Evolutionary conservation across 2,329 filamentous ascomycete genomes (phyloP).

Genomic region (Tolypocladium paradoxum): DNA sequence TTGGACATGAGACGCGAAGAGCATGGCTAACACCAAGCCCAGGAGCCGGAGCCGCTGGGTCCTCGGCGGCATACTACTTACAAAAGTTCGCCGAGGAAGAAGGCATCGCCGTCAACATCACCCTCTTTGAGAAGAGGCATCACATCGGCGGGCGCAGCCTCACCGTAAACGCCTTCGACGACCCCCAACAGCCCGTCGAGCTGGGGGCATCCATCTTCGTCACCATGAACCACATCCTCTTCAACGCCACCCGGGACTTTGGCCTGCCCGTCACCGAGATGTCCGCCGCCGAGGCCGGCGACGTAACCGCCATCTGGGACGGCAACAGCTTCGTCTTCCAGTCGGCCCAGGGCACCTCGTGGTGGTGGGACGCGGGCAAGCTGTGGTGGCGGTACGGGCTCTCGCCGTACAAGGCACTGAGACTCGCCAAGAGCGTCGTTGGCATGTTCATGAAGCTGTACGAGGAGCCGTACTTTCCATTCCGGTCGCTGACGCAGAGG

Average conservation of each 20-base stretch:
- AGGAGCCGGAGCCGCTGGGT: conserved; percentile 85
- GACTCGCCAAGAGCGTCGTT: conserved; percentile 60
- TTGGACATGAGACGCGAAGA: neutral
- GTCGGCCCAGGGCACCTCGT: conserved; percentile 44
- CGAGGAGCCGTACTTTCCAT: conserved; percentile 72
- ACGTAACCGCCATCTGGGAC: conserved; percentile 72
- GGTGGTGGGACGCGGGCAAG: conserved; percentile 73
- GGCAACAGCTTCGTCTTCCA: conserved; percentile 63
- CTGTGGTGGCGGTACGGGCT: conserved; percentile 78
- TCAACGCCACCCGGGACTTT: conserved; percentile 60
- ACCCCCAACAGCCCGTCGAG: conserved; percentile 61
- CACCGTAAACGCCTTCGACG: conserved; percentile 66
- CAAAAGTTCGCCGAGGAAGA: conserved; percentile 55
- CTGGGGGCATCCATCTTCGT: conserved; percentile 91
- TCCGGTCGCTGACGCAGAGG: conserved; percentile 59
- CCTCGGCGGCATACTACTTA: conserved; percentile 78
- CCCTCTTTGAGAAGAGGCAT: conserved; percentile 70
- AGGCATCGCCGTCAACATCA: conserved; percentile 61
- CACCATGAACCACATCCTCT: conserved; percentile 69
- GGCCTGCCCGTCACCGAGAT: conserved; percentile 47
- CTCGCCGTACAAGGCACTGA: conserved; percentile 62
- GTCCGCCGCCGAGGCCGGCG: conserved; percentile 35
- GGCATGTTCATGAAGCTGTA: conserved; percentile 72
- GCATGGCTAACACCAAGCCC: neutral
- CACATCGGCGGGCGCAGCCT: conserved; percentile 80